Evolutionary conservation across 371 early-diverging fungal species (phyloP), one percentile per base, ranked within the genome.

Genomic region (Umbelopsis sp.): DNA sequence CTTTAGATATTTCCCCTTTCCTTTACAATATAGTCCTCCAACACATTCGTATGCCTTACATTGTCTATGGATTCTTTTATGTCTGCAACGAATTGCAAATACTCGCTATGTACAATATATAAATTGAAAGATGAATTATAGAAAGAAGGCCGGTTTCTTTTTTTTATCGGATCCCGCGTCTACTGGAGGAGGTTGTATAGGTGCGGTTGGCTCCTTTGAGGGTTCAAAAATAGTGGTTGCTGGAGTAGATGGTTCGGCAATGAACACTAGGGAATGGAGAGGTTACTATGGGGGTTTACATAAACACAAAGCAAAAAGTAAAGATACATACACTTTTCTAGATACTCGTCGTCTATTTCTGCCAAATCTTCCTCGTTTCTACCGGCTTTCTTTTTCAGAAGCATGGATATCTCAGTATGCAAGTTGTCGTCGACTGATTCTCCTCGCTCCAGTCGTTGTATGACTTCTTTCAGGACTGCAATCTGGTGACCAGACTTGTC

Each of bases 401-500:
- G 75, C 75, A 80, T 77, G n/a, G 69, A 71, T 11, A 81, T 80
- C n/a, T 81, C 82, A 14, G 77, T 69, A 38, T 70, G 70, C 44
- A 81, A 66, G 38, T 67, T 68, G 4, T 77, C 76, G 2, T 69
- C 66, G 11, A 82, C 70, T 7, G 70, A 65, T 65, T 80, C 76
- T 8, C 81, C 84, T 37, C 73, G 65, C 64, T 83, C 81, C n/a
- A 84, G 63, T 16, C 74, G 72, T 3, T 66, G 44, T 37, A 82
- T 69, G 9, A 80, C 63, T 53, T 83, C 81, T 51, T 81, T 66
- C 5, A 86, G 57, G 20, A 82, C 41, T n/a, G 65, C 65, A 37
- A 76, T 80, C 69, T 83, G 82, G 29, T 79, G 78, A n/a, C 75
- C 44, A 22, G 70, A 70, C 50, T 76, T 76, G 65, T 86, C 84